Evolutionary conservation across 192 early-diverging fungal genomes (phyloP), one percentile per base, ranked within the genome.

Genomic region (Podila epigama): DNA sequence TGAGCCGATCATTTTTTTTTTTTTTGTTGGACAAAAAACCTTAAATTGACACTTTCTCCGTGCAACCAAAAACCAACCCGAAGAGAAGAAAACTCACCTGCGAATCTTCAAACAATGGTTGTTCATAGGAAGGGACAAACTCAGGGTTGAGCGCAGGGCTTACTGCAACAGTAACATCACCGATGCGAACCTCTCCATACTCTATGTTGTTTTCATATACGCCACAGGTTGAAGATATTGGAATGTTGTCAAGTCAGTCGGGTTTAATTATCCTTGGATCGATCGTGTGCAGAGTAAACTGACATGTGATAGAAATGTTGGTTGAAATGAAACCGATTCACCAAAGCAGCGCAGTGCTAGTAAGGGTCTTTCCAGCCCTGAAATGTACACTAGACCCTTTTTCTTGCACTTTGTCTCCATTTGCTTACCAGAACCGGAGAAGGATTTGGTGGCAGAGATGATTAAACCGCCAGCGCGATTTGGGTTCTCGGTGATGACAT

Each of bases 81-180:
- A 35, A 1, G 54, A 58, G 15, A 1, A 31, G 41, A 68, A 28
- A 40, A 54, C 33, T n/a, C 70, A 82, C 84, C 71, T 88, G 87
- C 13, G 87, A 87, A 22, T 80, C 81, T 16, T 88, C 85, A 69
- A 81, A 88, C 29, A 88, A 69, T 11, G 84, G 86, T 8, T 80
- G 68, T 33, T 72, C 57, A 31, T 83, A 79, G 54, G 82, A 68
- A 27, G 87, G 87, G 10, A 88, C 86, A 37, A 84, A 70, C 65
- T 88, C 87, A 4, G 82, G 87, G 52, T 82, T 72, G 22, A 60
- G 31, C 6, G 85, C 52, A 20, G 83, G 69, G 29, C 59, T 58
- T 32, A 88, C 80, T n/a, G 68, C 69, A 42, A 86, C 80, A 4
- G 81, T 79, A 13, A 88, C 81, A 81, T 88, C 87, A 25, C 87